phyloP scores from a whole-genome alignment of 1,139 yeast species.

The Tardiomyces blankii region DNA sequence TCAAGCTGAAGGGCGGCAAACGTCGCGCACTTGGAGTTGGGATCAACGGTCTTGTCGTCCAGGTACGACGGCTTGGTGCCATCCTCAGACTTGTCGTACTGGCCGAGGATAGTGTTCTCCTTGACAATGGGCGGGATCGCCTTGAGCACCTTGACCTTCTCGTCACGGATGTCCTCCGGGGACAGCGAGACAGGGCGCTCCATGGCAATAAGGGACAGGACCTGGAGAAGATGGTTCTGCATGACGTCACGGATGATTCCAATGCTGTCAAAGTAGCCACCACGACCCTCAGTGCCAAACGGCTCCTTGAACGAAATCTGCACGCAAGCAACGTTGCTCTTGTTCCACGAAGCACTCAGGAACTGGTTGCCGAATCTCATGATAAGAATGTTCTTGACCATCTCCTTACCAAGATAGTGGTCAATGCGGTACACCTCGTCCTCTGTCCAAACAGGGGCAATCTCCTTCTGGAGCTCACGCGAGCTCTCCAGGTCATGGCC shows the following conservation, averaged over 20 bases:
- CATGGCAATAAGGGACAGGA: conserved; percentile 84
- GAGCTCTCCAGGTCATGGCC: conserved; percentile 83
- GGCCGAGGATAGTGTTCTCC: conserved; percentile 72
- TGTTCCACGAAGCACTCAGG: conserved; percentile 80
- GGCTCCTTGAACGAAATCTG: conserved; percentile 93
- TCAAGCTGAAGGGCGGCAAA: conserved; percentile 76
- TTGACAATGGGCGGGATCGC: conserved; percentile 61
- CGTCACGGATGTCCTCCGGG: conserved; percentile 92
- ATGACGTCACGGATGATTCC: conserved; percentile 97
- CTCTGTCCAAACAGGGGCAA: conserved; percentile 82
- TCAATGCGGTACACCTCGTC: conserved; percentile 92
- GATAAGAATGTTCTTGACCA: conserved; percentile 88
- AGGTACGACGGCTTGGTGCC: conserved; percentile 83
- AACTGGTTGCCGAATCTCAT: conserved; percentile 85
- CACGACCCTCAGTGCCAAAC: conserved; percentile 97
- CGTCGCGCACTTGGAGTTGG: conserved; percentile 77
- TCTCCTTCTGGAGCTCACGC: conserved; percentile 59
- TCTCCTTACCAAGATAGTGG: conserved; percentile 94
- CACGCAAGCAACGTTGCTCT: conserved; percentile 60
- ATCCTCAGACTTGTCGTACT: conserved; percentile 73
- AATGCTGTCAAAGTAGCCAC: conserved; percentile 91
- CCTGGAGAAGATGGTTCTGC: conserved; percentile 95
- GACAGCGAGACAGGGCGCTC: conserved; percentile 86
- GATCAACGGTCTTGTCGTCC: conserved; percentile 87
- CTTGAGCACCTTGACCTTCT: conserved; percentile 84